Conservation (phyloP, 441 rosid species). For the Populus hybrid region DNA sequence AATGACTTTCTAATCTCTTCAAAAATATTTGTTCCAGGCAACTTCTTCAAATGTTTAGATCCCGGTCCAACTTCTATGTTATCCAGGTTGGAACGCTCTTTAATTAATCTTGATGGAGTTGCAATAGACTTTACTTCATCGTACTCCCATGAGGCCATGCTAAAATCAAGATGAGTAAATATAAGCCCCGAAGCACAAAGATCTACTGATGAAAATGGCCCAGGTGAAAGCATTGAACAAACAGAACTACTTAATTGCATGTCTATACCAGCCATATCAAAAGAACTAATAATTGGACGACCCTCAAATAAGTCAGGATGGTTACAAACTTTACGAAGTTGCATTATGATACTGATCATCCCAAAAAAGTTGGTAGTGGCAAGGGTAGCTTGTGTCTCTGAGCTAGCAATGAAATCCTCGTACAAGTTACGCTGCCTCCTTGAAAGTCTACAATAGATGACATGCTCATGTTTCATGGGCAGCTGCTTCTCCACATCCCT, state of each 20-base stretch:
- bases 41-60: constrained; percentile 32
- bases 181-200: constrained; percentile 68
- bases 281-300: constrained; percentile 97
- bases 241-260: constrained; percentile 70
- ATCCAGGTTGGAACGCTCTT: constrained; percentile 43
- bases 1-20: constrained; percentile 83
- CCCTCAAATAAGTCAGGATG: constrained; percentile 99
- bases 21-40: constrained; percentile 74
- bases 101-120: constrained; percentile 69
- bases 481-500: constrained; percentile 99
- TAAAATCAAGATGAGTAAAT: constrained; percentile 79
- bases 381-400: constrained; percentile 99
- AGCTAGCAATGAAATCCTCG: constrained; percentile 99
- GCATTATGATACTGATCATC: constrained; percentile 99
- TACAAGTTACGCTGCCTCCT: constrained; percentile 98
- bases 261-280: constrained; percentile 87
- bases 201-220: constrained; percentile 65
- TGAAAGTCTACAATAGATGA: constrained; percentile 90
- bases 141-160: constrained; percentile 88
- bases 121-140: constrained; percentile 75
- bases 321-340: constrained; percentile 99
- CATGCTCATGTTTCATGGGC: constrained; percentile 92
- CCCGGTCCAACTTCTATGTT: constrained; percentile 38
- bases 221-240: constrained; percentile 63
- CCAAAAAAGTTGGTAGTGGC: constrained; percentile 96